A percentile compares a stretch with the other conserved stretches of the same genome.
Evolutionary conservation across 768 basidiomycete species (phyloP).

Genomic region (Lactarius sp.): DNA sequence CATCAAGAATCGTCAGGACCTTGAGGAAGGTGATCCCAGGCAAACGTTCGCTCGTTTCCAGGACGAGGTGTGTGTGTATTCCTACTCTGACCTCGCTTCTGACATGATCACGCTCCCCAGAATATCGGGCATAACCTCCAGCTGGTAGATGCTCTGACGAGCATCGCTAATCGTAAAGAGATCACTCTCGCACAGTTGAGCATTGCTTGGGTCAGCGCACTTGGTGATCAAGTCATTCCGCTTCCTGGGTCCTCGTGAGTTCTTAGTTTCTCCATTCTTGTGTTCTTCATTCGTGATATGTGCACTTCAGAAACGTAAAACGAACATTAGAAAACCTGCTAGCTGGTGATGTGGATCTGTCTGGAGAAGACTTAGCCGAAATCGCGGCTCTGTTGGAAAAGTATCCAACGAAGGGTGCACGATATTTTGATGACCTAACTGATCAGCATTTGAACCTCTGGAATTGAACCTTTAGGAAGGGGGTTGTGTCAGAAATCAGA

Average conservation of each 20-base stretch:
- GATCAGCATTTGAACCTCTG: constrained; percentile 31
- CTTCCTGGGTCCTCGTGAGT: constrained; percentile 44
- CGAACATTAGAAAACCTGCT: constrained; percentile 42
- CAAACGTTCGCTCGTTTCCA: constrained; percentile 35
- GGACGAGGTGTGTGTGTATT: constrained; percentile 30
- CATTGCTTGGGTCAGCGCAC: constrained; percentile 38
- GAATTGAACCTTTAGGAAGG: constrained; percentile 1
- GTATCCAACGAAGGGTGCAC: constrained; percentile 37
- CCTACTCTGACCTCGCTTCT: constrained; percentile 6
- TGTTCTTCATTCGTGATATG: no score
- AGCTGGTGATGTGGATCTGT: constrained; percentile 37
- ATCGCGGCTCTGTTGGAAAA: constrained; percentile 37
- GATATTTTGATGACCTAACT: constrained; percentile 33
- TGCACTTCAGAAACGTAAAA: constrained; percentile 32
- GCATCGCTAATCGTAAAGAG: constrained; percentile 39
- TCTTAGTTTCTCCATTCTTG: background rate
- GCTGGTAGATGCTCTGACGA: constrained; percentile 39
- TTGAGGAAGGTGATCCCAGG: constrained; percentile 35
- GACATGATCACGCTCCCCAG: constrained; percentile 25
- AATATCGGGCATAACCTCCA: constrained; percentile 39
- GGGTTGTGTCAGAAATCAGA: no score
- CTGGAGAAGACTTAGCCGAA: constrained; percentile 34
- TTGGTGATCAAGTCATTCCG: constrained; percentile 40
- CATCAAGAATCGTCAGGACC: constrained; percentile 36
- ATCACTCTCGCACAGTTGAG: constrained; percentile 38